These are phyloP conservation scores for Salix purpurea DNA, from an alignment of 345 rosid species.

Conservation along the genomic window DNA sequence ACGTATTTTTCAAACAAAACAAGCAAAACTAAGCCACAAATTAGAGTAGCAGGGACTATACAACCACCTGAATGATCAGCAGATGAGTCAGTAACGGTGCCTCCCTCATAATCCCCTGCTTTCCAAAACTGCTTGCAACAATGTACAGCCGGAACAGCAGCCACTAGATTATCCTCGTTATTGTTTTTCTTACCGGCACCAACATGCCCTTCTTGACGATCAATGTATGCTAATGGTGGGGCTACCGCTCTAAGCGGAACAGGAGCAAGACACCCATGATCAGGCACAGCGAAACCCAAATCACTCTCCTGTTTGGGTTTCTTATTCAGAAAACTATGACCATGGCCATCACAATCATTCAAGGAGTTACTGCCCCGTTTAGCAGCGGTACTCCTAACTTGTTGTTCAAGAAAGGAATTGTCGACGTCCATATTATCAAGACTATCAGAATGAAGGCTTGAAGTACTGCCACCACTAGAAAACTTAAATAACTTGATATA, in stretches of 20 bases:
- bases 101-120: slow-evolving; percentile 53
- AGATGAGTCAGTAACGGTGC: background rate
- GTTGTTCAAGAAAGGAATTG: no score
- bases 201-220: background rate
- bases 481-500: no score
- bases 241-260: background rate
- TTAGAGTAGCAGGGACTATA: no score
- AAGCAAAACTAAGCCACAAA: no score
- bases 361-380: background rate
- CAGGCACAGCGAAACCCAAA: background rate
- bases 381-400: background rate
- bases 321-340: background rate
- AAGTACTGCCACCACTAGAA: background rate
- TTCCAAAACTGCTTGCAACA: slow-evolving; percentile 56
- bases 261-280: slow-evolving; percentile 4
- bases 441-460: background rate
- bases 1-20: no score
- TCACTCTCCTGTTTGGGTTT: background rate
- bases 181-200: background rate
- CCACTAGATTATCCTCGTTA: background rate
- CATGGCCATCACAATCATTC: background rate
- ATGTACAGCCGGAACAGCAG: background rate
- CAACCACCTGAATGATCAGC: slow-evolving; percentile 16
- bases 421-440: background rate
- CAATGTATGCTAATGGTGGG: background rate